Conservation (phyloP, 169 alveolate species). For the Eimeria sp. region DNA sequence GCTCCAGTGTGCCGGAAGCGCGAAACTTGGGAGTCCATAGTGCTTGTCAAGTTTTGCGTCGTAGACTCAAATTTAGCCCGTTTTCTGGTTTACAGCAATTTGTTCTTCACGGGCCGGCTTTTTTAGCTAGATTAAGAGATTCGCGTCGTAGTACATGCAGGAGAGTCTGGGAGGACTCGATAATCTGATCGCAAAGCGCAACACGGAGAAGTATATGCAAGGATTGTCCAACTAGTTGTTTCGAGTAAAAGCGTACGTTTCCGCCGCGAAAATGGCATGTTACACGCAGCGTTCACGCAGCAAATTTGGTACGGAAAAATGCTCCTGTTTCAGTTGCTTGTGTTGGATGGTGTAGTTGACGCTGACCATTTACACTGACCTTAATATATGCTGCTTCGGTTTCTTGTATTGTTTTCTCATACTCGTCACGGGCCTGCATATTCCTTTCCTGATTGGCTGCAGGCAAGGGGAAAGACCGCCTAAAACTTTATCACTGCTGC, state of each 20-base stretch:
- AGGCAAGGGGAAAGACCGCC: background rate
- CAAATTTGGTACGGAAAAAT: too few relatives aligned
- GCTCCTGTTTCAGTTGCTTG: too few relatives aligned
- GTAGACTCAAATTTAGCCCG: too few relatives aligned
- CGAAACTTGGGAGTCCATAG: too few relatives aligned
- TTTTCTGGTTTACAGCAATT: background rate
- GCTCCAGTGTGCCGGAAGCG: too few relatives aligned
- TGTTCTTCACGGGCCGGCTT: constrained; percentile 39
- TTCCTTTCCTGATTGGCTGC: constrained; percentile 91
- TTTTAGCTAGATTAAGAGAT: constrained; percentile 87
- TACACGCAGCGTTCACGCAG: too few relatives aligned
- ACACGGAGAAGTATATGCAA: background rate
- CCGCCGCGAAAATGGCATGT: background rate
- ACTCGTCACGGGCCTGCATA: constrained; percentile 94
- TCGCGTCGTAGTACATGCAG: constrained; percentile 94
- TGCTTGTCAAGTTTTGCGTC: too few relatives aligned
- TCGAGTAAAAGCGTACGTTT: too few relatives aligned
- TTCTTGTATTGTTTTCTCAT: constrained; percentile 95
- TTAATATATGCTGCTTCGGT: constrained; percentile 94
- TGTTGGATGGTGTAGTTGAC: too few relatives aligned
- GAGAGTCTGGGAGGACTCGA: constrained; percentile 96
- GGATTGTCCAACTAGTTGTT: too few relatives aligned
- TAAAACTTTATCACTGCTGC: background rate
- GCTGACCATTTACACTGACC: background rate
- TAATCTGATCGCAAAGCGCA: constrained; percentile 85